Evolutionary conservation across 139 green algal species (phyloP), one percentile per base, ranked within the genome.

Genomic region (Trebouxia sp.): DNA sequence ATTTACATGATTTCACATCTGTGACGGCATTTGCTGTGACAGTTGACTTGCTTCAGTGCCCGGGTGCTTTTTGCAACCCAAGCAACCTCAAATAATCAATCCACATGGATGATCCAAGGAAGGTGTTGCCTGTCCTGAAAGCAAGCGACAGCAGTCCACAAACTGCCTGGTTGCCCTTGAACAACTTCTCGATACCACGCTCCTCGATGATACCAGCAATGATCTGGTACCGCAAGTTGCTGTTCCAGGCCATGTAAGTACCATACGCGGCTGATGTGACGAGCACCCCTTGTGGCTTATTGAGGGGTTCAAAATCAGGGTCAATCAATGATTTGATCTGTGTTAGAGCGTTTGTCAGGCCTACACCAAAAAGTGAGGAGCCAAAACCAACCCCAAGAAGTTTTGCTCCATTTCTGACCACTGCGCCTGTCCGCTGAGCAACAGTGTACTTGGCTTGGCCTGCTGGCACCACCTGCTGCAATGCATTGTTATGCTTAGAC

Each of bases 131-230:
- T 1, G 92, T 97, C 72, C 94, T 87, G 39, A 97, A 84, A 4
- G 94, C 76, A 53, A 97, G 94, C 43, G 92, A 94, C 17, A 97
- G 87, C n/a, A 85, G 76, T 43, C 87, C 81, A 83, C 93, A 94
- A 55, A 96, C 48, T 77, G 87, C 74, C 22, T 88, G 88, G 56
- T 92, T 90, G 76, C 80, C 85, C 24, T 83, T 76, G 81, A 98
- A 96, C 24, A 94, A 6, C 4, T 65, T 83, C 90, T 98, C 95
- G 55, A 99, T 96, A 74, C 94, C 91, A 15, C 96, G 90, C 92
- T 99, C 92, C 90, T 99, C 96, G 11, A 99, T 67, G 11, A 98
- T 82, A 42, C 96, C 96, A 69, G 96, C 95, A 55, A 98, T 80
- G 11, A 98, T 72, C 80, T 84, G 80, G 53, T 84, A 84, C 5